Base-by-base conservation (phyloP, 2,329 filamentous ascomycete species). In the Cladosporium velox region DNA sequence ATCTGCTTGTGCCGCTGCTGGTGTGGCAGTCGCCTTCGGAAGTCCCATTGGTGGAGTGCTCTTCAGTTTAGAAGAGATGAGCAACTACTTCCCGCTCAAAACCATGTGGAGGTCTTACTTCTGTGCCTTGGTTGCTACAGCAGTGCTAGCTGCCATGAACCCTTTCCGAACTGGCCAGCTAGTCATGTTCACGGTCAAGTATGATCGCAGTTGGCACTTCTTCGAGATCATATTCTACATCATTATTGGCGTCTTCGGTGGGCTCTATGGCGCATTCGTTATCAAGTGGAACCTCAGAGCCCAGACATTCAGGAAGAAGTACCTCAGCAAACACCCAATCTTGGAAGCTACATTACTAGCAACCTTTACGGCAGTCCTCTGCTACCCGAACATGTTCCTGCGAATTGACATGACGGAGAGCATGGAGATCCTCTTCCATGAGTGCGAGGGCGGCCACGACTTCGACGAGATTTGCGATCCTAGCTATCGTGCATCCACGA, bases 61-160 rank as follows among this genome's bases (percentile, higher is more conserved):
- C 18, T 99, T 99, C 81, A 97, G 94, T 3, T 83, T 99, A 7
- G 95, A 99, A 81, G 95, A 99, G 83, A 97, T 99, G 91, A 94
- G 93, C 18, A 96, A 89, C 66, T 91, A 97, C 74, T 99, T 99
- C 72, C 95, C 95, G 0, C 86, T 99, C 24, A 98, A 98, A 80
- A 99, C 95, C 0, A 87, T 99, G 79, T 98, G 95, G 95, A 87
- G 95, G 72, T 97, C 93, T 77, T 99, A 98, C 77, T 98, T 99
- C 77, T 99, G 95, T 79, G 95, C 95, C 34, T 81, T 99, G 70
- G 94, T 99, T 5, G 95, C 93, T 5, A 98, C 95, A 0, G 92
- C 93, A 59, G 92, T 97, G 18, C 81, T 99, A 47, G 90, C 95
- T 30, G 92, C 91, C 66, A 96, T 99, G 92, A 99, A 99, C 72